phyloP scores from a whole-genome alignment of 768 basidiomycete species.

The Panaeolus papilionaceus region DNA sequence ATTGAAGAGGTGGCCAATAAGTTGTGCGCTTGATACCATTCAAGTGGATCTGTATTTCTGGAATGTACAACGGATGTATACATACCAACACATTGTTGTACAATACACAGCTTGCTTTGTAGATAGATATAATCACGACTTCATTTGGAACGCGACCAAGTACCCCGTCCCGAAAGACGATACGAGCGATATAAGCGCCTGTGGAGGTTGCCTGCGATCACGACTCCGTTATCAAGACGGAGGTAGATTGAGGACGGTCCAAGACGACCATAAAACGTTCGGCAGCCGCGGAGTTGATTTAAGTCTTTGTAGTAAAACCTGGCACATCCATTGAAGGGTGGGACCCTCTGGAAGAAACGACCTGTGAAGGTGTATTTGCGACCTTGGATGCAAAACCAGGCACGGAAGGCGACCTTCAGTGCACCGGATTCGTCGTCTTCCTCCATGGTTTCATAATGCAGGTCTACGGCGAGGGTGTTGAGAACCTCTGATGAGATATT shows the following conservation, averaged over 20 bases:
- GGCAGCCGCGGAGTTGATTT: neutral
- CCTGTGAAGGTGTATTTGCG: conserved; percentile 7
- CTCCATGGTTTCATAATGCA: neutral
- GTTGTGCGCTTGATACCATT: conserved; percentile 42
- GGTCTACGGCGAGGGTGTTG: neutral
- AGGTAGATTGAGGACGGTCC: neutral
- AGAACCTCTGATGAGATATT: neutral
- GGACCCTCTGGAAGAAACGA: neutral
- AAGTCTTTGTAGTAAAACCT: conserved; percentile 1
- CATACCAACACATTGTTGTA: neutral
- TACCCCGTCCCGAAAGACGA: neutral
- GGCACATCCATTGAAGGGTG: neutral
- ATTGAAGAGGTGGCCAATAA: conserved; percentile 66
- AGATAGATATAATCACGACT: neutral
- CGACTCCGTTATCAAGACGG: neutral
- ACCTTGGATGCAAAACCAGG: conserved; percentile 7
- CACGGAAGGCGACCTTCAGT: neutral
- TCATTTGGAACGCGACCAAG: conserved; percentile 5
- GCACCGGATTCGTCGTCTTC: neutral
- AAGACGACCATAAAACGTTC: neutral
- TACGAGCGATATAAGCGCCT: neutral
- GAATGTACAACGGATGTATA: neutral
- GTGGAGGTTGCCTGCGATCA: conserved; percentile 3
- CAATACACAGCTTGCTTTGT: neutral
- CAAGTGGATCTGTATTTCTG: neutral